These are phyloP conservation scores for Pichia sp. DNA, from an alignment of 1,139 yeast species.

Conservation along the genomic window DNA sequence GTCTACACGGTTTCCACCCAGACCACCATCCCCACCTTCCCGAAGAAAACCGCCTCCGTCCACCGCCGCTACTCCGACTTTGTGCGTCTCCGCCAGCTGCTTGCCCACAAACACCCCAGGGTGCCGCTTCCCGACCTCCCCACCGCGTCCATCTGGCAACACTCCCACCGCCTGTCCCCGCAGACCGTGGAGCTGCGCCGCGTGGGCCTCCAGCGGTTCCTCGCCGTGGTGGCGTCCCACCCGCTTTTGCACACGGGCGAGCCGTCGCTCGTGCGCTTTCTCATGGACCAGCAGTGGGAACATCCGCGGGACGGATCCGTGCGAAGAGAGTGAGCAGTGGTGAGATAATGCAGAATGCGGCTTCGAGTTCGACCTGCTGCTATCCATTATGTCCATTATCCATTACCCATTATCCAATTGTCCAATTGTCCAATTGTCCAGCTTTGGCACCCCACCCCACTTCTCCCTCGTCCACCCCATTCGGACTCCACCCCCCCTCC, in stretches of 20 bases:
- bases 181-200: conserved; percentile 80
- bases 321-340: not conserved
- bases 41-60: not conserved
- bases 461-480: too few relatives aligned
- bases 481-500: not conserved
- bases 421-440: too few relatives aligned
- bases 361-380: too few relatives aligned
- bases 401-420: too few relatives aligned
- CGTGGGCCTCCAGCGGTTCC: conserved; percentile 75
- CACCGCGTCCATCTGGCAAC: not conserved
- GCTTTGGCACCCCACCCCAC: not conserved
- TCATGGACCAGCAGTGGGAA: conserved; percentile 86
- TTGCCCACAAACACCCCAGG: not conserved
- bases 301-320: conserved; percentile 12
- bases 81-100: not conserved
- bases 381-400: too few relatives aligned
- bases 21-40: not conserved
- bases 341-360: too few relatives aligned
- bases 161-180: conserved; percentile 66
- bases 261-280: conserved; percentile 72
- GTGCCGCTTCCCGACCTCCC: not conserved
- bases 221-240: conserved; percentile 82
- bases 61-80: not conserved
- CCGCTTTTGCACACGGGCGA: conserved; percentile 90
- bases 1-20: not conserved